These are phyloP conservation scores for Hymenoscyphus salicellus DNA, from an alignment of 2,329 filamentous ascomycete genomes.

Conservation along the genomic window DNA sequence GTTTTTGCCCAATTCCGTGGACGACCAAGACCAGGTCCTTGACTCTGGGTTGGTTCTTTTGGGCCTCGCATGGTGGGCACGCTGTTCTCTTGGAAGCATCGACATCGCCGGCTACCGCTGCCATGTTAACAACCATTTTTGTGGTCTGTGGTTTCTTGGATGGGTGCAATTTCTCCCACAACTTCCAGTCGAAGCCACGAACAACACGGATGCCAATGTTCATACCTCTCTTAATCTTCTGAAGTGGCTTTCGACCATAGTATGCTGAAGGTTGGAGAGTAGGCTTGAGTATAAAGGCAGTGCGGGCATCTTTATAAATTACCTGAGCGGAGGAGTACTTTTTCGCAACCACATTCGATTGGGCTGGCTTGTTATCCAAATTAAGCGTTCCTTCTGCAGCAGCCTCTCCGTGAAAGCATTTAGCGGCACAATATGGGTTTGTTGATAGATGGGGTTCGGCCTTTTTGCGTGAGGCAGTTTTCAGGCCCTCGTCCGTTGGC, in stretches of 20 bases:
- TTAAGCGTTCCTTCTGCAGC: conserved; percentile 51
- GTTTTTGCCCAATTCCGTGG: conserved; percentile 94
- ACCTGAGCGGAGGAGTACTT: conserved; percentile 75
- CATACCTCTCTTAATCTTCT: conserved; percentile 74
- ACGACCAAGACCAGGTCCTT: conserved; percentile 88
- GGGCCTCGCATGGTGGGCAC: conserved; percentile 60
- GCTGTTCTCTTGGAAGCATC: conserved; percentile 21
- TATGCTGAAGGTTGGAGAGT: conserved; percentile 81
- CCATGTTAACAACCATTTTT: conserved; percentile 33
- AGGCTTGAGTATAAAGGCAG: conserved; percentile 83
- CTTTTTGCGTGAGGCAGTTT: conserved; percentile 35
- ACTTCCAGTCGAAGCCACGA: conserved; percentile 76
- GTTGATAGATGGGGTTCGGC: conserved; percentile 30
- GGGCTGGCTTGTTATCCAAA: conserved; percentile 21
- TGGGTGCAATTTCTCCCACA: conserved; percentile 70
- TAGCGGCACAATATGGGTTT: conserved; percentile 58
- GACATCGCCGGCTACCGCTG: conserved; percentile 20
- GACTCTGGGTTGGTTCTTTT: conserved; percentile 65
- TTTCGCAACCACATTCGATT: conserved; percentile 38
- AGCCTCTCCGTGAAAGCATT: conserved; percentile 58
- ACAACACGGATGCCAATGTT: conserved; percentile 84
- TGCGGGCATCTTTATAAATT: conserved; percentile 74
- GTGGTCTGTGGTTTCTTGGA: conserved; percentile 33
- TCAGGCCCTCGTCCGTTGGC: conserved; percentile 54
- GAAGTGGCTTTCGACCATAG: conserved; percentile 75